Conservation (phyloP, 164 flowering plant species). For the Echeveria elegans region DNA sequence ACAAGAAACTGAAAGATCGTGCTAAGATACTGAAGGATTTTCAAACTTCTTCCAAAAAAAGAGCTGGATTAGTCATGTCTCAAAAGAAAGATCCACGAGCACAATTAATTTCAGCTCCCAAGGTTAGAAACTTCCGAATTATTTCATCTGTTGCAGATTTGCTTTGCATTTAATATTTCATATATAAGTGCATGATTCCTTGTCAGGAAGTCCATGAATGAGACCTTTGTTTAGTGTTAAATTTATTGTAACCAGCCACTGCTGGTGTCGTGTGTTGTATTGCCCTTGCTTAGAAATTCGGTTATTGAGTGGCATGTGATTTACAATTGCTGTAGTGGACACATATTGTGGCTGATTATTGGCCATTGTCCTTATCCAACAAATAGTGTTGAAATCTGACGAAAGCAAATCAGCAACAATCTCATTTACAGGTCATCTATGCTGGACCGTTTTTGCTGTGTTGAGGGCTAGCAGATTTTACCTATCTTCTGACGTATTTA, state of each 20-base stretch:
- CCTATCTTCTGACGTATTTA: neutral
- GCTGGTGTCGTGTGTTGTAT: neutral
- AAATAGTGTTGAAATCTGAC: neutral
- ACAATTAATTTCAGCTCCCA: constrained; percentile 50
- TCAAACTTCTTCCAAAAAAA: constrained; percentile 49
- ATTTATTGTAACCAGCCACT: neutral
- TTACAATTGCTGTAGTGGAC: neutral
- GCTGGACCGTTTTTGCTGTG: neutral
- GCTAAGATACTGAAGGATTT: constrained; percentile 61
- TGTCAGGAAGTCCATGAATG: neutral
- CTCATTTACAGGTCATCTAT: neutral
- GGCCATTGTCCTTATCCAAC: neutral
- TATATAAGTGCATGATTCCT: neutral
- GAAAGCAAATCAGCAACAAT: neutral
- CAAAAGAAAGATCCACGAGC: constrained; percentile 59
- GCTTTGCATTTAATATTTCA: neutral
- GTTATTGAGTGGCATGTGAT: neutral
- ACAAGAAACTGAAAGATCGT: constrained; percentile 47
- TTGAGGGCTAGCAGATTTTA: neutral
- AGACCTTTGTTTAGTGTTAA: neutral
- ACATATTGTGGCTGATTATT: neutral
- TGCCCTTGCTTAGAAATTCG: neutral
- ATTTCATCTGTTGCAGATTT: constrained; percentile 33
- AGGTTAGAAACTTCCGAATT: constrained; percentile 12
- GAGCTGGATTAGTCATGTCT: constrained; percentile 44